Base-by-base conservation (phyloP, 805 yeast genomes). In the Kazachstania kunashirensis region DNA sequence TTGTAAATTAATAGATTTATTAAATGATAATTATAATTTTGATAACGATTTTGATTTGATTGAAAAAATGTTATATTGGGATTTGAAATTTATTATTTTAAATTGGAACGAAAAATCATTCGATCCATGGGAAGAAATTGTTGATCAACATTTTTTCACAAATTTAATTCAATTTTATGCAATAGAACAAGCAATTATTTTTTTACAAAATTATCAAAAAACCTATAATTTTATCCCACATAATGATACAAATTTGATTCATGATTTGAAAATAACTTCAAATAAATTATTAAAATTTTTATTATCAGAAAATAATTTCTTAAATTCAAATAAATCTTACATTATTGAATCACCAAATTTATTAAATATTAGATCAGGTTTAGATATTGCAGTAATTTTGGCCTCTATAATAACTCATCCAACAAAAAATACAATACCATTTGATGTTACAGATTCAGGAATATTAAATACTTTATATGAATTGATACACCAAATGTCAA, bases 61-160 rank as follows among this genome's bases (percentile, higher is more conserved):
- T 50, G 39, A 60, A 15, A 65, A 71, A 24, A 61, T 83, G 10
- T 48, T 86, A 15, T 73, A 72, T 51, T 77, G 79, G 1, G 96
- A 88, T 60, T 69, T 88, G 49, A 62, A 67, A 34, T 89, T 77
- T 48, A 68, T 82, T 16, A 44, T 70, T 13, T 50, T 58, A 4
- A 67, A 71, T 48, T 89, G 96, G 96, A 49, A 61, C 10, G 53
- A 59, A 9, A 57, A 61, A 5, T 79, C 84, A n/a, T 89, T 83
- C 62, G 96, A 88, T 61, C 65, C 88, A 29, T 88, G 97, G 97
- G 97, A 88, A 62, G 97, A 88, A 58, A 66, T 82, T 34, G 54
- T 75, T 41, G 75, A 88, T 0, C 50, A 65, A 34, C 96, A 88
- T 57, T 77, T 85, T 43, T 89, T 84, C 59, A 88, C 95, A 1